Conservation (phyloP, 139 green algal genomes). For the Klebsormidium nitens region DNA sequence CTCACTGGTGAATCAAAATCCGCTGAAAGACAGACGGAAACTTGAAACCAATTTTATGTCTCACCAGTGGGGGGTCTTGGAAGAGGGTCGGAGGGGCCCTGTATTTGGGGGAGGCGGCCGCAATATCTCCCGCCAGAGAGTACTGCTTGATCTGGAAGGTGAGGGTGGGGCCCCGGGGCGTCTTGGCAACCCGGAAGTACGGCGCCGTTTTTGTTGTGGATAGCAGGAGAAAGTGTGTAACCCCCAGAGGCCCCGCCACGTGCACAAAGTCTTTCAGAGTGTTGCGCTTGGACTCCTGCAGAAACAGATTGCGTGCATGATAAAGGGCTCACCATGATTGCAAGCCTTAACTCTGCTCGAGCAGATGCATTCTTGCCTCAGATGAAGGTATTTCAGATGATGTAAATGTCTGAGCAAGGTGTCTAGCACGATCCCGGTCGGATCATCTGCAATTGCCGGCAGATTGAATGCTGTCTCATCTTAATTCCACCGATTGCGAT, state of each 20-base stretch:
- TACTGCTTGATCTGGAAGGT: conserved; percentile 79
- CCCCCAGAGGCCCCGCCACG: conserved; percentile 86
- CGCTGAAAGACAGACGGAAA: conserved; percentile 11
- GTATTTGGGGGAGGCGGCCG: conserved; percentile 55
- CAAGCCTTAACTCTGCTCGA: too few species aligned
- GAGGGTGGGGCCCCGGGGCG: conserved; percentile 86
- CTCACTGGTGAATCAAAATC: too few species aligned
- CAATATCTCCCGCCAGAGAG: conserved; percentile 77
- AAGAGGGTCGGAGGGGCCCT: conserved; percentile 44
- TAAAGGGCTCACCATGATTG: too few species aligned
- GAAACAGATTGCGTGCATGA: too few species aligned
- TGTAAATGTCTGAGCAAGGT: too few species aligned
- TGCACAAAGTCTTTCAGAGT: conserved; percentile 93
- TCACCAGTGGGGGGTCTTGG: conserved; percentile 16
- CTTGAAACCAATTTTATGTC: conserved; percentile 13
- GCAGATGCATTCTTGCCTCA: too few species aligned
- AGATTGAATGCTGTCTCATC: too few species aligned
- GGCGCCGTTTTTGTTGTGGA: conserved; percentile 69
- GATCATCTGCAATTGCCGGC: too few species aligned
- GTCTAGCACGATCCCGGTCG: too few species aligned
- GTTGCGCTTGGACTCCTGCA: conserved; percentile 73
- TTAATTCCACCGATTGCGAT: too few species aligned
- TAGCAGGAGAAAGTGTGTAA: conserved; percentile 93
- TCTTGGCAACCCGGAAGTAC: conserved; percentile 84
- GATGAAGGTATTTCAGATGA: too few species aligned